phyloP scores from a whole-genome alignment of 768 basidiomycete species.

The Mycena capillaripes region DNA sequence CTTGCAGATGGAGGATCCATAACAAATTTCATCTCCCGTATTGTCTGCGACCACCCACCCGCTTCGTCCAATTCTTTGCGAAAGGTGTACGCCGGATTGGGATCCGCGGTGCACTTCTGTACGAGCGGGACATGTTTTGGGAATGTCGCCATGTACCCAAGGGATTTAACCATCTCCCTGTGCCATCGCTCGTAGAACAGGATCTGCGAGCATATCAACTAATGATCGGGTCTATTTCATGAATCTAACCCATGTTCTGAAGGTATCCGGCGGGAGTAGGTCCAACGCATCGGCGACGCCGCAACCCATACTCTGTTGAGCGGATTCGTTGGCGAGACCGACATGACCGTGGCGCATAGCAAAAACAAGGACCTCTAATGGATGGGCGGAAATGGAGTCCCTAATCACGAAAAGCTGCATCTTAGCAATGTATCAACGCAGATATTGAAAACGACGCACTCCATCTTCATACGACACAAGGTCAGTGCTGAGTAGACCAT shows the following conservation, averaged over 20 bases:
- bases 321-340: not conserved
- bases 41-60: not conserved
- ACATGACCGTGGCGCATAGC: not conserved
- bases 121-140: not conserved
- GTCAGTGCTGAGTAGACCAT: conserved; percentile 29
- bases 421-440: not conserved
- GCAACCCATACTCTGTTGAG: not conserved
- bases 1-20: not conserved
- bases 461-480: conserved; percentile 3
- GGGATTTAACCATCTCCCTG: not conserved
- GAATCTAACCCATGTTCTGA: not conserved
- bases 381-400: not conserved
- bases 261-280: not conserved
- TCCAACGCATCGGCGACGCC: not conserved
- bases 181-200: not conserved
- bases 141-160: not conserved
- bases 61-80: not conserved
- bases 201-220: not conserved
- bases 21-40: not conserved
- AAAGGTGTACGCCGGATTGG: not conserved
- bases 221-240: not conserved
- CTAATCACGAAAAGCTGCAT: not conserved
- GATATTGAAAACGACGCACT: conserved; percentile 3
- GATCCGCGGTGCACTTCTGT: not conserved
- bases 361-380: not conserved